These are phyloP conservation scores for Moricandia arvensis DNA, from an alignment of 345 rosid genomes.

Conservation along the genomic window DNA sequence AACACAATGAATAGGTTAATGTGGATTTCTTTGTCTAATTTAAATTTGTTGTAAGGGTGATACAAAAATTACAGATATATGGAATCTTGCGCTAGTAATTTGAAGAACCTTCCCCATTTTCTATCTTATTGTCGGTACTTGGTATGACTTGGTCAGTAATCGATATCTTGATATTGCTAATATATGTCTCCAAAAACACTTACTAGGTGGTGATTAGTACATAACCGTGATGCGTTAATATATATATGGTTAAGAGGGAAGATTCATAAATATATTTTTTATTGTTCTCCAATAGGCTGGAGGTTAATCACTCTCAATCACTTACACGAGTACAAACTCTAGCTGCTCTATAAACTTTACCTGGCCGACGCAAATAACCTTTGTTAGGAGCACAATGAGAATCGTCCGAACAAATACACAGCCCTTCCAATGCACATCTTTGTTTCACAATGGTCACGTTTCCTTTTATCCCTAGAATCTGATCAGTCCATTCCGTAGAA, in stretches of 20 bases:
- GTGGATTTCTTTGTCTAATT: neutral
- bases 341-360: constrained; percentile 51
- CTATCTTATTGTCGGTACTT: too few relatives aligned
- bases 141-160: too few relatives aligned
- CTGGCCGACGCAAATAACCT: constrained; percentile 59
- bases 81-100: too few relatives aligned
- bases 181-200: too few relatives aligned
- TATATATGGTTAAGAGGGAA: too few relatives aligned
- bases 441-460: constrained; percentile 37
- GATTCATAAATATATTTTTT: too few relatives aligned
- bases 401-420: constrained; percentile 65
- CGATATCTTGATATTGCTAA: too few relatives aligned
- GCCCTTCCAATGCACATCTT: constrained; percentile 70
- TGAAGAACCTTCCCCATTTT: too few relatives aligned
- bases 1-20: neutral
- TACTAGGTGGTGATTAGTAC: too few relatives aligned
- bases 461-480: constrained; percentile 54
- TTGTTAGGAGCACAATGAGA: constrained; percentile 64
- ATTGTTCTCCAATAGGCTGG: too few relatives aligned
- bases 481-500: constrained; percentile 74
- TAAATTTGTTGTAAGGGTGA: neutral
- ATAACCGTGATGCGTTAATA: too few relatives aligned
- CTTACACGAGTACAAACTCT: constrained; percentile 47
- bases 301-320: neutral
- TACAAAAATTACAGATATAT: too few relatives aligned